Percentiles rank a stretch among this genome's conserved stretches.
These are phyloP conservation scores for Lecanicillium sp. DNA, from an alignment of 2,329 filamentous ascomycete species.

Conservation along the genomic window DNA sequence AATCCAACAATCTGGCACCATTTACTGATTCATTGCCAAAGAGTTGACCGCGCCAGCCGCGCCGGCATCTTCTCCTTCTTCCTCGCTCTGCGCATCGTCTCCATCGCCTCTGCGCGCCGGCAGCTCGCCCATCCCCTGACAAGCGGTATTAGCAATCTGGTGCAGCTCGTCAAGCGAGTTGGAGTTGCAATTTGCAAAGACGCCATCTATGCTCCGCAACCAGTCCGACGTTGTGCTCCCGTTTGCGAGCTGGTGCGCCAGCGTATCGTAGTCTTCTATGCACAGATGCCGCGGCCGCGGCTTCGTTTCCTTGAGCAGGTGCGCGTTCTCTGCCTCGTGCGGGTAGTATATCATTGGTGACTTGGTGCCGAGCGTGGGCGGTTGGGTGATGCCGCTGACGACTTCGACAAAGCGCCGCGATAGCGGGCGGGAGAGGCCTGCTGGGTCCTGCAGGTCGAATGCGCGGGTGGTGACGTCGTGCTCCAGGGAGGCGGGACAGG, in stretches of 20 bases:
- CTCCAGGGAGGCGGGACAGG: constrained; percentile 11
- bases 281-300: constrained; percentile 8
- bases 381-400: constrained; percentile 30
- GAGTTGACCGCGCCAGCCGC: too few relatives aligned
- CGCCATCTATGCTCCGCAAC: constrained; percentile 33
- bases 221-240: constrained; percentile 31
- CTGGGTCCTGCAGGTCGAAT: constrained; percentile 34
- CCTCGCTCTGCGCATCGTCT: too few relatives aligned
- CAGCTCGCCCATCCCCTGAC: constrained; percentile 33
- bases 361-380: constrained; percentile 10
- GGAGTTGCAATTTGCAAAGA: constrained; percentile 34
- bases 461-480: constrained; percentile 21
- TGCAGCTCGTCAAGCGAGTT: constrained; percentile 35
- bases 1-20: too few relatives aligned
- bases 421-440: constrained; percentile 28
- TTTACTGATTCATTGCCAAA: too few relatives aligned
- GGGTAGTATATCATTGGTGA: constrained; percentile 15
- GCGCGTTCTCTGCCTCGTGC: neutral
- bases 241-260: constrained; percentile 28
- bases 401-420: constrained; percentile 40
- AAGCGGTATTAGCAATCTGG: constrained; percentile 34
- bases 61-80: too few relatives aligned
- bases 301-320: constrained; percentile 16
- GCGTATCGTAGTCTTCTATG: constrained; percentile 25
- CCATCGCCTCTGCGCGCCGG: constrained; percentile 16